Conservation (phyloP, 2,329 filamentous ascomycete species). For the Fusarium tanahbumbuense region DNA sequence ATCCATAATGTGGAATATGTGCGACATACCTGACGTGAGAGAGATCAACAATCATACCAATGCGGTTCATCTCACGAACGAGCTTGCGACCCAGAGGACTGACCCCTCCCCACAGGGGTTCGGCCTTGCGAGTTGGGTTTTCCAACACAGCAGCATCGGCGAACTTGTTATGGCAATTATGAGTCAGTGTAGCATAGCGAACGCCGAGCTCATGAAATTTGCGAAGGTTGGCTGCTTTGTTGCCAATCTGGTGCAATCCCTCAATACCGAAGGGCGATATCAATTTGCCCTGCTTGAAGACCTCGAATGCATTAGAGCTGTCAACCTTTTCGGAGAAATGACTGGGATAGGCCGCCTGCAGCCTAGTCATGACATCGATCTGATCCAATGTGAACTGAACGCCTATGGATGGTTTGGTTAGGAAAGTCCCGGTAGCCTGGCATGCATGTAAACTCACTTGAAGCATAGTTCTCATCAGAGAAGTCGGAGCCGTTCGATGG, state of each 20-base stretch:
- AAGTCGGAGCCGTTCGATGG: constrained; percentile 79
- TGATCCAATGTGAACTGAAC: constrained; percentile 78
- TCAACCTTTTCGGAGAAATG: constrained; percentile 75
- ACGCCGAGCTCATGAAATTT: constrained; percentile 82
- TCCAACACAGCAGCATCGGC: constrained; percentile 83
- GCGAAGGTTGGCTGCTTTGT: constrained; percentile 80
- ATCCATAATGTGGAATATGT: background rate
- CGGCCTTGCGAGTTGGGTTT: constrained; percentile 60
- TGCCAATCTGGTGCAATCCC: constrained; percentile 93
- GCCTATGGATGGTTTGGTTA: constrained; percentile 51
- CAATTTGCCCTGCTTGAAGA: constrained; percentile 71
- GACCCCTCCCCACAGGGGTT: constrained; percentile 77
- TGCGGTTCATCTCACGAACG: constrained; percentile 89
- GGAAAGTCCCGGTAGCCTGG: background rate
- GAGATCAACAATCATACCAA: constrained; percentile 94
- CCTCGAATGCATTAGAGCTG: constrained; percentile 69
- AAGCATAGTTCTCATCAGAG: constrained; percentile 76
- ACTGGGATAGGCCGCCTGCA: constrained; percentile 72
- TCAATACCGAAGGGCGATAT: constrained; percentile 86
- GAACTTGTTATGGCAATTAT: constrained; percentile 92
- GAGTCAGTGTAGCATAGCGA: constrained; percentile 88
- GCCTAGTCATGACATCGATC: constrained; percentile 76
- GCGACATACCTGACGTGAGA: constrained; percentile 68
- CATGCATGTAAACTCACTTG: constrained; percentile 61
- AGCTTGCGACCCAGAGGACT: constrained; percentile 75